Conservation (phyloP, 2,329 filamentous ascomycete genomes). For the Claviceps spartinae region DNA sequence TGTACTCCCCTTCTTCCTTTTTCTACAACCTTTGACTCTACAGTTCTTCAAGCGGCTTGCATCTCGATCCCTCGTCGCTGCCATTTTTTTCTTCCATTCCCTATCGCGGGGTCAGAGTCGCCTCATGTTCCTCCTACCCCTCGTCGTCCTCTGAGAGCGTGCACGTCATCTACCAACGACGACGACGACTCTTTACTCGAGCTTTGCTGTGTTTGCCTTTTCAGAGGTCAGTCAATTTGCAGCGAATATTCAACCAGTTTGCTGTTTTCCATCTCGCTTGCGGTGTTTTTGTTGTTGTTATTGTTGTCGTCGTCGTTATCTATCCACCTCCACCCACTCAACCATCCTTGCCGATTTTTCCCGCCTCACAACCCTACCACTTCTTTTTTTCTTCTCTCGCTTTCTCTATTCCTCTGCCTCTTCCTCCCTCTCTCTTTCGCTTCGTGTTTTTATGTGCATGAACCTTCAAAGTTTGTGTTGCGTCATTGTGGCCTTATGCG, state of each 20-base stretch:
- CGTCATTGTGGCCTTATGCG: not conserved
- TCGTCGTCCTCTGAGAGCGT: not conserved
- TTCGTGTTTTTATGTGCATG: not conserved
- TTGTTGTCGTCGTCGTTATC: not conserved
- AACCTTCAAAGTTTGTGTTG: not conserved
- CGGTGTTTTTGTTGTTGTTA: slow-evolving; percentile 2
- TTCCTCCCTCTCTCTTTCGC: not conserved
- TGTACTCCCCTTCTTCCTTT: slow-evolving; percentile 1
- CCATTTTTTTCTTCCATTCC: not conserved
- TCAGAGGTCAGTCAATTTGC: slow-evolving; percentile 7
- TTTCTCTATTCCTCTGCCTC: not conserved
- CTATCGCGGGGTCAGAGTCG: slow-evolving; percentile 1
- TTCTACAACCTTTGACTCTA: slow-evolving; percentile 2
- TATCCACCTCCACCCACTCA: not conserved
- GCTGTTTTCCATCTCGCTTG: slow-evolving; percentile 2
- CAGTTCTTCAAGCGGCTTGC: not conserved
- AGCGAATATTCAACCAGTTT: not conserved
- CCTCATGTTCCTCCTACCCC: slow-evolving; percentile 1
- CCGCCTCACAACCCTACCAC: slow-evolving; percentile 1
- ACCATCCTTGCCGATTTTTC: slow-evolving; percentile 3
- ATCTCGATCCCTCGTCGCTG: not conserved
- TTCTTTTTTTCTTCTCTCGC: not conserved
- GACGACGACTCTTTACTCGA: not conserved
- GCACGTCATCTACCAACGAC: not conserved
- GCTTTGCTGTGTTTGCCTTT: not conserved